Conservation (phyloP, 1,284 basidiomycete genomes). For the Apiotrichum veenhuisii region DNA sequence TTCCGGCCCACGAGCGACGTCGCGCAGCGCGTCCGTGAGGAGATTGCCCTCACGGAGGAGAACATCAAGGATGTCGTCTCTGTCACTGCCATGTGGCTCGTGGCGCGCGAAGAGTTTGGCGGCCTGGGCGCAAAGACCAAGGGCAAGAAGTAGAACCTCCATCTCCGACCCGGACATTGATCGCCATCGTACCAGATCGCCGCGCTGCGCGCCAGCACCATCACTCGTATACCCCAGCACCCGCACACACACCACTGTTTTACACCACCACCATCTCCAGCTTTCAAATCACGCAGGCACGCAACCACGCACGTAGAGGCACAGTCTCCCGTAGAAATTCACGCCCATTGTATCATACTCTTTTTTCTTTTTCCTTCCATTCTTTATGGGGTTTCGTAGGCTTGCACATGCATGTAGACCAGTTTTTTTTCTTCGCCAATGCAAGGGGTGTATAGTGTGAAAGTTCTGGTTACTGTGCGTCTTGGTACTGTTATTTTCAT, state of each 20-base stretch:
- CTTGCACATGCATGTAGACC: neutral
- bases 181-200: no score
- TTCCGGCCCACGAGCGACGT: slow-evolving; percentile 8
- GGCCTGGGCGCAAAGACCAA: slow-evolving; percentile 72
- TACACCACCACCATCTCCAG: neutral
- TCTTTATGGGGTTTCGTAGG: neutral
- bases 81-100: slow-evolving; percentile 84
- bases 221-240: no score
- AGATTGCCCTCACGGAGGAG: slow-evolving; percentile 71
- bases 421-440: neutral
- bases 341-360: neutral
- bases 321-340: neutral
- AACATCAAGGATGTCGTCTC: slow-evolving; percentile 91
- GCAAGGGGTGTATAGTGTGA: no score
- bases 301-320: neutral
- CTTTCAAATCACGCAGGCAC: neutral
- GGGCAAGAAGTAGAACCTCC: slow-evolving; percentile 8
- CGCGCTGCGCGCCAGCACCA: no score
- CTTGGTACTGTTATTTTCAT: no score
- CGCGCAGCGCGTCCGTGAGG: slow-evolving; percentile 41
- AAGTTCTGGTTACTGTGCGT: no score
- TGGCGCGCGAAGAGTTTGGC: slow-evolving; percentile 86
- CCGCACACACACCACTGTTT: no score
- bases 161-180: no score
- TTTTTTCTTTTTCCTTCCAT: neutral